These are phyloP conservation scores for Dioscorea alata DNA, from an alignment of 106 monocot genomes.

Conservation along the genomic window DNA sequence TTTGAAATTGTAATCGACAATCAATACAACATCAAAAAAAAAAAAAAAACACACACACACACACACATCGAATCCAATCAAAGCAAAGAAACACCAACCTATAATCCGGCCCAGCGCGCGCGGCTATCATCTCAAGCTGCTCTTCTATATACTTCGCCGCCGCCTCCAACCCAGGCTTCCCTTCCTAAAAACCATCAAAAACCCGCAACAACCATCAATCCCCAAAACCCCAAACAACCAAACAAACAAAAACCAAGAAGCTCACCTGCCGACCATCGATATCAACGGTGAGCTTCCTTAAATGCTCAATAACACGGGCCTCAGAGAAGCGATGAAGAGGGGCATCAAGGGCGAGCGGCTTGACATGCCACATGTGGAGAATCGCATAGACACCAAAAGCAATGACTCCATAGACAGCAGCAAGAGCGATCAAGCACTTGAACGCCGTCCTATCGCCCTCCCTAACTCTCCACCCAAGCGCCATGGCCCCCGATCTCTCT, in stretches of 20 bases:
- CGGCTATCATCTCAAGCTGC: slow-evolving; percentile 55
- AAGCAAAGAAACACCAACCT: slow-evolving; percentile 25
- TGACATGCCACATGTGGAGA: slow-evolving; percentile 62
- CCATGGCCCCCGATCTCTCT: not conserved
- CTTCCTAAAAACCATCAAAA: slow-evolving; percentile 42
- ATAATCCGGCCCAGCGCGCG: slow-evolving; percentile 57
- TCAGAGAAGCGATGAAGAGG: slow-evolving; percentile 71
- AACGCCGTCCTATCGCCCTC: slow-evolving; percentile 35
- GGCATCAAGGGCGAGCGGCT: slow-evolving; percentile 63
- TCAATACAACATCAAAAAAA: not conserved
- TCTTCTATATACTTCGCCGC: slow-evolving; percentile 78
- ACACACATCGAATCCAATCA: not conserved
- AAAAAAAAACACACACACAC: too few relatives aligned
- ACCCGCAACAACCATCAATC: not conserved
- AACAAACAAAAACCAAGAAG: not conserved
- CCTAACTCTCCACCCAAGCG: slow-evolving; percentile 1
- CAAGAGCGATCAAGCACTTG: slow-evolving; percentile 48
- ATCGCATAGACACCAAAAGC: slow-evolving; percentile 45
- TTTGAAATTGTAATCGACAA: not conserved
- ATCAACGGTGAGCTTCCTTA: slow-evolving; percentile 80
- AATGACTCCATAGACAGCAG: slow-evolving; percentile 45
- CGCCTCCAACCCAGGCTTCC: slow-evolving; percentile 68
- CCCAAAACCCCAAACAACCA: not conserved
- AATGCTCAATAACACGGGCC: slow-evolving; percentile 71
- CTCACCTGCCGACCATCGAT: slow-evolving; percentile 79